Percentiles rank a stretch among this genome's conserved stretches.
Conservation (phyloP, 1,284 basidiomycete genomes). For the Cronartium ribicola region DNA sequence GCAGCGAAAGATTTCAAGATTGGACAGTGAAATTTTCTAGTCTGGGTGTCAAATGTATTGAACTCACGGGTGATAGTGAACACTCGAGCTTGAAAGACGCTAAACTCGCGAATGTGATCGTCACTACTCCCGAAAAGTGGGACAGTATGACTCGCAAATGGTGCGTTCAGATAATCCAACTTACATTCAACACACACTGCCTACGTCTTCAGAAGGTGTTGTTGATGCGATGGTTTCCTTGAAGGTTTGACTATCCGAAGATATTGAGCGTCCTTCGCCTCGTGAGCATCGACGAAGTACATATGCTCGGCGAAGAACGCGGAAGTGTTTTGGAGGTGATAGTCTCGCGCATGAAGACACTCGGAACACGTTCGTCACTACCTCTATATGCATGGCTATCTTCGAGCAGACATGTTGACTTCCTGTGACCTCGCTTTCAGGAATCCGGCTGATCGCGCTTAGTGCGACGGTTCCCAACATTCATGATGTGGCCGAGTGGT, state of each 20-base stretch:
- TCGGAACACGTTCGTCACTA: slow-evolving; percentile 54
- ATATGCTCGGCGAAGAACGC: slow-evolving; percentile 80
- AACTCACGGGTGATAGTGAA: slow-evolving; percentile 85
- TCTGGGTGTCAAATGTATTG: slow-evolving; percentile 74
- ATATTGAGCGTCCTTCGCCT: slow-evolving; percentile 54
- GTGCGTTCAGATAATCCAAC: slow-evolving; percentile 52
- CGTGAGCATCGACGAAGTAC: slow-evolving; percentile 78
- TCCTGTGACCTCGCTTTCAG: slow-evolving; percentile 47
- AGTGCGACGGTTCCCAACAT: slow-evolving; percentile 94
- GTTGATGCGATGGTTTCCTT: background rate
- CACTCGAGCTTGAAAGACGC: slow-evolving; percentile 66
- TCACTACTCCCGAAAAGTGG: slow-evolving; percentile 79
- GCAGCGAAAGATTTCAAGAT: slow-evolving; percentile 74
- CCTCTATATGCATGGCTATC: background rate
- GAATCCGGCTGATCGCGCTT: slow-evolving; percentile 76
- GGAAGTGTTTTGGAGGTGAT: slow-evolving; percentile 91
- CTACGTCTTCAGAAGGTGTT: background rate
- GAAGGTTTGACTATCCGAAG: slow-evolving; percentile 45
- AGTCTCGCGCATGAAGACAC: slow-evolving; percentile 80
- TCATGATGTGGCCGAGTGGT: slow-evolving; percentile 81
- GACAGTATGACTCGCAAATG: slow-evolving; percentile 81
- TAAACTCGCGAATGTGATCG: slow-evolving; percentile 67
- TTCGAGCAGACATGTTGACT: background rate
- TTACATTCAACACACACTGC: slow-evolving; percentile 57
- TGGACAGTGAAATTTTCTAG: slow-evolving; percentile 75